Evolutionary conservation across 2,329 filamentous ascomycete species (phyloP), one percentile per base, ranked within the genome.

Genomic region (Trichoderma gracile): DNA sequence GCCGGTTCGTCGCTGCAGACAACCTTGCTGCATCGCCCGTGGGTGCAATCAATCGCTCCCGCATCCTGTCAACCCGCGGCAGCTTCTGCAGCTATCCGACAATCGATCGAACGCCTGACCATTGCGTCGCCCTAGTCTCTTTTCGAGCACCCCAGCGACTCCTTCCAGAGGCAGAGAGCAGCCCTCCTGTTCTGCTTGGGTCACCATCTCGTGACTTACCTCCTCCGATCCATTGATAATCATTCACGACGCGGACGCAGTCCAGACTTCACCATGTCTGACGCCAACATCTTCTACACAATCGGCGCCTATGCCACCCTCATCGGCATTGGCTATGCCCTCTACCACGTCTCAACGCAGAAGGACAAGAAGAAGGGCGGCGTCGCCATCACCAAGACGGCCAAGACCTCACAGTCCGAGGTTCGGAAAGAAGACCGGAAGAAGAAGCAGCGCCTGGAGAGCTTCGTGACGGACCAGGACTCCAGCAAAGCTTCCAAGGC

Each of bases 401-500:
- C 68, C 63, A 77, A 77, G 69, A 58, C 64, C 52, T 38, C 70
- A 14, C 72, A 74, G 27, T 59, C 68, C 17, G 75, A 79, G 68
- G 70, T 72, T 25, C 75, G 75, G 53, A 80, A 80, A 64, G 77
- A 78, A 55, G 78, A 78, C 49, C 74, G 73, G 14, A 80, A 80
- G 69, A 81, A 81, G 74, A 81, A 80, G 69, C 80, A 82, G 71
- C 77, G 80, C 6, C 70, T 77, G 70, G 78, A 80, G 66, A 78
- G 74, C 66, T 80, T 77, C 68, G 73, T 73, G 47, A 73, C 75
- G 21, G 76, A 75, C 57, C 74, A 77, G 61, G 74, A 78, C 54
- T 68, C 69, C 67, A 75, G 71, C 65, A 71, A 76, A 58, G 68
- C 75, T 40, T 75, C 80, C 65, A 84, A 81, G 71, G 62, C 76